Base-by-base conservation (phyloP, 352 stramenopile genomes). In the Phytophthora lateralis region DNA sequence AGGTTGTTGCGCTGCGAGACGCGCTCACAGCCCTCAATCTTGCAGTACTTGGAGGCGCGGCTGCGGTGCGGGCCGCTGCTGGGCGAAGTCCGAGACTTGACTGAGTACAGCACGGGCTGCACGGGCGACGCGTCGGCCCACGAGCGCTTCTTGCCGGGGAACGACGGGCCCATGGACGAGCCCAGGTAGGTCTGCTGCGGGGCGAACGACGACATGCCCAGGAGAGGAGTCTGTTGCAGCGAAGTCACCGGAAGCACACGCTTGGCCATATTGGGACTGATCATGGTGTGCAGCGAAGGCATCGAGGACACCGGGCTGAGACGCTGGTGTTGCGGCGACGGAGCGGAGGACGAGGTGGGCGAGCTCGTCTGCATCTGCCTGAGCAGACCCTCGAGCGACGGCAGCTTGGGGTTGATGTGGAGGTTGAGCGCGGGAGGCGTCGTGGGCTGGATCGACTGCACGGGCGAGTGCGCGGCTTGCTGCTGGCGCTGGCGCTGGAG, bases 31-130 rank as follows among this genome's bases (percentile, higher is more conserved):
- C 75, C 80, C 15, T 93, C 85, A 12, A 93, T 82, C 73, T 87
- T 91, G 74, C 85, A 93, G 66, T 91, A 93, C 69, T 93, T 93
- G 56, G 82, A 93, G n/a, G 83, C 79, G n/a, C 85, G 78, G 61
- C 76, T 90, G 21, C 84, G 76, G 60, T 86, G 67, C 3, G 66
- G 66, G 4, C 55, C 49, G 34, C 30, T 66, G 41, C 50, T 60
- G 0, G 58, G 55, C 17, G 66, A 71, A 12, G 44, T 11, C 3
- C 52, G 62, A 6, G 66, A 46, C 41, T 69, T 68, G 45, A 20
- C 17, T 15, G 57, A 50, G 54, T 67, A 71, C 45, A 49, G 32
- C 12, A 49, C 30, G 8, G 47, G 24, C 20, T 71, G 57, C n/a
- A 55, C 49, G 17, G 55, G 58, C 4, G 44, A 63, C 3, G 60